Conservation (phyloP, 352 stramenopile species). For the Globisporangium carolinianum region DNA sequence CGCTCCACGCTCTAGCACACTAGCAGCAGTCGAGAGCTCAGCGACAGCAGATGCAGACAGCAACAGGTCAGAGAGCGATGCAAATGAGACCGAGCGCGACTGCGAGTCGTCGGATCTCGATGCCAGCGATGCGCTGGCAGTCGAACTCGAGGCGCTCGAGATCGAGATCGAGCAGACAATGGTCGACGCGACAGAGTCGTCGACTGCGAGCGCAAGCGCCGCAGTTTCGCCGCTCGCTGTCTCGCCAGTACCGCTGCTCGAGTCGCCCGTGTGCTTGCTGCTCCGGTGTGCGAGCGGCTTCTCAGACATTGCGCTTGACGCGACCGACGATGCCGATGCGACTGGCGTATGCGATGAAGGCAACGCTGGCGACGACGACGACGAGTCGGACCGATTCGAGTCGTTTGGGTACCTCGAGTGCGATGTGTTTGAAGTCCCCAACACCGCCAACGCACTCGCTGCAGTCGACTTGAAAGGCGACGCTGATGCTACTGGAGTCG, state of each 20-base stretch:
- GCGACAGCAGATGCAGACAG: no score
- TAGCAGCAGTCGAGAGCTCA: no score
- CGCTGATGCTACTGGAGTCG: no score
- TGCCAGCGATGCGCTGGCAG: background rate
- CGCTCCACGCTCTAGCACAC: no score
- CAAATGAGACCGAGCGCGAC: no score
- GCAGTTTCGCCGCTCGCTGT: slow-evolving; percentile 5
- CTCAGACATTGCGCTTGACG: background rate
- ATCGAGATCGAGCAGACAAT: background rate
- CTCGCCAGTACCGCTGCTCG: slow-evolving; percentile 12
- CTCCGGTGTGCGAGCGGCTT: slow-evolving; percentile 7
- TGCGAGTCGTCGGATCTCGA: background rate
- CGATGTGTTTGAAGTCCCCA: slow-evolving; percentile 11
- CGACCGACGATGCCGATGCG: no score
- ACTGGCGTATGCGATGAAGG: no score
- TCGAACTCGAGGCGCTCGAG: background rate
- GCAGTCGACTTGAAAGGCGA: no score
- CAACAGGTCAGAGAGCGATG: no score
- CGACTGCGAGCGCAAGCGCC: background rate
- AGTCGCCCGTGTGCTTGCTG: slow-evolving; percentile 1
- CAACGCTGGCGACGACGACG: slow-evolving; percentile 1
- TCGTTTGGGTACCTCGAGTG: slow-evolving; percentile 32
- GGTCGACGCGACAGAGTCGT: background rate
- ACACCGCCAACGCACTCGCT: no score
- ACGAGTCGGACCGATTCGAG: slow-evolving; percentile 21